These are phyloP conservation scores for Camelina hispida DNA, from an alignment of 345 rosid species.

Conservation along the genomic window DNA sequence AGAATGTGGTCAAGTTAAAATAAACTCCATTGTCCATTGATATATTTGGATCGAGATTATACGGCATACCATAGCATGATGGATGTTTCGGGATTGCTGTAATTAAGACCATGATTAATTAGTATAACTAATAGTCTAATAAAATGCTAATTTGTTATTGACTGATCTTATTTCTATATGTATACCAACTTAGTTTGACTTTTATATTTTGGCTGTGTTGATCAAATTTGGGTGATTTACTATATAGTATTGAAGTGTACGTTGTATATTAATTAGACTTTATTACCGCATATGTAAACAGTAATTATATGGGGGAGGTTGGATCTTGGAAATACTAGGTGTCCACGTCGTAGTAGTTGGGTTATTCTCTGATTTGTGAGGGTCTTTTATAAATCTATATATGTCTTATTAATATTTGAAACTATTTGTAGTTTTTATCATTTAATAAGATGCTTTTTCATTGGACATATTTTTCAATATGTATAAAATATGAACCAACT, in stretches of 20 bases:
- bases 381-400: background rate
- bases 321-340: background rate
- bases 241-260: background rate
- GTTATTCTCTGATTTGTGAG: background rate
- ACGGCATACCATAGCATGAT: background rate
- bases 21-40: background rate
- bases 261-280: background rate
- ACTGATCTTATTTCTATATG: background rate
- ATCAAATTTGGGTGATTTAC: constrained; percentile 4
- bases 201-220: background rate
- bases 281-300: background rate
- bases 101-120: background rate
- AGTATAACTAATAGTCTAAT: background rate
- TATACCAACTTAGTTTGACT: constrained; percentile 5
- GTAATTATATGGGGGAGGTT: background rate
- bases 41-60: constrained; percentile 4
- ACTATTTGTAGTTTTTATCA: background rate
- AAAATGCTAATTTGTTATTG: background rate
- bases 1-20: background rate
- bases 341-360: background rate
- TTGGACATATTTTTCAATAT: background rate
- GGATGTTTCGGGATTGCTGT: background rate
- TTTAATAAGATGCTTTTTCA: background rate
- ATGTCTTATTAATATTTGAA: background rate
- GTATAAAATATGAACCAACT: background rate